Percentiles rank a stretch among this genome's conserved stretches.
phyloP scores from a whole-genome alignment of 225 moss, liverwort and hornwort genomes.

The Polytrichum commune region DNA sequence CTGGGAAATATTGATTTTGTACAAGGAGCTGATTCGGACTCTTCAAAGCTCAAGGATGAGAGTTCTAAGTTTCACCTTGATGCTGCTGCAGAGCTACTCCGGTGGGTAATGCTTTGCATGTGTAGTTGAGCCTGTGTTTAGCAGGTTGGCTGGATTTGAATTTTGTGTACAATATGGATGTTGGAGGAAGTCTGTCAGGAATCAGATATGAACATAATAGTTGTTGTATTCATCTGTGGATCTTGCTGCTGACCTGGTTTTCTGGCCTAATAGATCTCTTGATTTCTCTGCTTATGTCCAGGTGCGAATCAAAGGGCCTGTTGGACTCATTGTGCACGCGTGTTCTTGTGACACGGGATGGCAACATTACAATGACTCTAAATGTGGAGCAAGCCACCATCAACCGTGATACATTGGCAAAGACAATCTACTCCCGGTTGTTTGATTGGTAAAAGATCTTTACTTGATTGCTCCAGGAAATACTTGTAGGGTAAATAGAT shows the following conservation, averaged over 20 bases:
- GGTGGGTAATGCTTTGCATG: conserved; percentile 37
- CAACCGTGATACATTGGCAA: conserved; percentile 93
- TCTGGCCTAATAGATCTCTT: background rate
- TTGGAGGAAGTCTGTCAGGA: too few species aligned
- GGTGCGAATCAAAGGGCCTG: conserved; percentile 80
- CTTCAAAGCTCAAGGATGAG: conserved; percentile 79
- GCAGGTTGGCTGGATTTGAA: background rate
- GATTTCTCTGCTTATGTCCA: conserved; percentile 16
- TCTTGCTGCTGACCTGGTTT: conserved; percentile 1
- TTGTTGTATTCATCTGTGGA: too few species aligned
- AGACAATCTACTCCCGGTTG: conserved; percentile 92
- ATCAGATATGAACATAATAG: too few species aligned
- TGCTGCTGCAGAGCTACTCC: conserved; percentile 87
- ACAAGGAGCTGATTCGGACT: conserved; percentile 77
- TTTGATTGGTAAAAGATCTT: conserved; percentile 82
- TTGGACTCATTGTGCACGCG: conserved; percentile 88
- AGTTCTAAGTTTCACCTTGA: conserved; percentile 81
- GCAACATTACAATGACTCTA: conserved; percentile 90
- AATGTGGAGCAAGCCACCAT: conserved; percentile 77
- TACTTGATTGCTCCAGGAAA: background rate
- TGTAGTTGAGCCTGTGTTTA: too few species aligned
- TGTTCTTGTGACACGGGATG: conserved; percentile 87
- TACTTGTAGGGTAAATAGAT: background rate
- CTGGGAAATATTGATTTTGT: conserved; percentile 89
- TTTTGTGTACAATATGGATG: too few species aligned